Evolutionary conservation across 176 grass and related monocot genomes (phyloP), one percentile per base, ranked within the genome.

Genomic region (Avena eriantha): DNA sequence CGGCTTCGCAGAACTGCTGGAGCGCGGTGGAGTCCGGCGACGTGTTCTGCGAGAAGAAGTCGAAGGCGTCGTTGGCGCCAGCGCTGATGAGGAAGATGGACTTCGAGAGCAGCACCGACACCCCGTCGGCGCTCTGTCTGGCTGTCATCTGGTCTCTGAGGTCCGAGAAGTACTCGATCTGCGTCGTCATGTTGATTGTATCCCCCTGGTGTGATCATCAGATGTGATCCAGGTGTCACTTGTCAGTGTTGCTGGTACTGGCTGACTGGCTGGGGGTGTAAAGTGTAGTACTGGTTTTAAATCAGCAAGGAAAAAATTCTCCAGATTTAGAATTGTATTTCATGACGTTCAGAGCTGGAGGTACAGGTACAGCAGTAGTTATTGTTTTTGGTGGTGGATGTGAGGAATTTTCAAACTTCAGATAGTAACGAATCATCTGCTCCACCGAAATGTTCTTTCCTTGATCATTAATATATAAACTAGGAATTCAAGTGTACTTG

Each of bases 21-120:
- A 87, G 24, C 0, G 17, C 46, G 0, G 86, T 91, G 66, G 74
- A 83, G 86, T 87, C 90, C 4, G 67, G 92, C 2, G 78, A 79
- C 23, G 56, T 74, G 60, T 92, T 92, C 51, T 81, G 69, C 0
- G 73, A 34, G 71, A 89, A 80, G 81, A 97, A 94, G 13, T 88
- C 86, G 9, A 94, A 88, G 59, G 76, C 72, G 21, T 94, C 95
- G 9, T 94, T 97, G 3, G 81, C 86, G 3, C 95, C 90, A 0
- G 86, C 22, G 1, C 95, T 94, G 63, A 97, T 78, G 51, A 97
- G 71, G 68, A 94, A 97, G 78, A 97, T 57, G 31, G 92, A 97
- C 79, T 93, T 97, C 0, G 88, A 94, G 16, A 97, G 65, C 29
- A 90, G 73, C 3, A 23, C 8, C 0, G 77, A 69, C 0, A 49